A percentile compares a stretch with the other conserved stretches of the same genome.
Evolutionary conservation across 495 filamentous ascomycete species (phyloP).

Genomic region (Daldinia caldariorum): DNA sequence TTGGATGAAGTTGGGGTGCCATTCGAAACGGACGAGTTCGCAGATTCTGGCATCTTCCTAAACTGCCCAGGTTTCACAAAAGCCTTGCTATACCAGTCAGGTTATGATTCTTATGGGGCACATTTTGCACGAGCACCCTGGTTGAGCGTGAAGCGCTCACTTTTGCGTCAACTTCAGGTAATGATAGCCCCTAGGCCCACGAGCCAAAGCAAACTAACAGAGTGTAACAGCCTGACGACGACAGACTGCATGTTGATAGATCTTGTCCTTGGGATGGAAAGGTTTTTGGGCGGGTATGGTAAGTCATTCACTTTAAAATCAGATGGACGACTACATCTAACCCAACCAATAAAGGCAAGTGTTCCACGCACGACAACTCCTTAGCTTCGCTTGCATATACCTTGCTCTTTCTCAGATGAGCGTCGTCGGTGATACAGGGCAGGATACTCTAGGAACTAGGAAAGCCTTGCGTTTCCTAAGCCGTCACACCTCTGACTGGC

Average conservation of each 20-base stretch:
- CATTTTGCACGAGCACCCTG: conserved; percentile 28
- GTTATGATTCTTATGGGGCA: conserved; percentile 24
- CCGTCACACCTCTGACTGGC: conserved; percentile 29
- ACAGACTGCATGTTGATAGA: conserved; percentile 19
- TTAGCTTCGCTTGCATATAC: conserved; percentile 36
- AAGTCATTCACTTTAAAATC: not conserved
- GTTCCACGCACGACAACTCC: conserved; percentile 28
- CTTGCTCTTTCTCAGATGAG: conserved; percentile 29
- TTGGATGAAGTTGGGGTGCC: conserved; percentile 13
- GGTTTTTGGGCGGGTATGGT: conserved; percentile 34
- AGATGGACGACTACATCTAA: not conserved
- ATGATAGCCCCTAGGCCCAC: not conserved
- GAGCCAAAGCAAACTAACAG: conserved; percentile 2
- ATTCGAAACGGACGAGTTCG: conserved; percentile 29
- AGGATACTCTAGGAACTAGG: conserved; percentile 27
- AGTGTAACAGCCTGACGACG: conserved; percentile 18
- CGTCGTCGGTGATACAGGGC: conserved; percentile 18
- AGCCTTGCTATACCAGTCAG: conserved; percentile 22
- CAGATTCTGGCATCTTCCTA: conserved; percentile 23
- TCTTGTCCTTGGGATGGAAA: conserved; percentile 35
- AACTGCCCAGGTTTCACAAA: conserved; percentile 25
- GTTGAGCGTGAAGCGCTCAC: conserved; percentile 29
- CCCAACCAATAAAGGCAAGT: conserved; percentile 22
- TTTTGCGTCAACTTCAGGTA: conserved; percentile 33
- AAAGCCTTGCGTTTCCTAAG: conserved; percentile 26